Base-by-base conservation (phyloP, 345 rosid genomes). In the Draba incana region DNA sequence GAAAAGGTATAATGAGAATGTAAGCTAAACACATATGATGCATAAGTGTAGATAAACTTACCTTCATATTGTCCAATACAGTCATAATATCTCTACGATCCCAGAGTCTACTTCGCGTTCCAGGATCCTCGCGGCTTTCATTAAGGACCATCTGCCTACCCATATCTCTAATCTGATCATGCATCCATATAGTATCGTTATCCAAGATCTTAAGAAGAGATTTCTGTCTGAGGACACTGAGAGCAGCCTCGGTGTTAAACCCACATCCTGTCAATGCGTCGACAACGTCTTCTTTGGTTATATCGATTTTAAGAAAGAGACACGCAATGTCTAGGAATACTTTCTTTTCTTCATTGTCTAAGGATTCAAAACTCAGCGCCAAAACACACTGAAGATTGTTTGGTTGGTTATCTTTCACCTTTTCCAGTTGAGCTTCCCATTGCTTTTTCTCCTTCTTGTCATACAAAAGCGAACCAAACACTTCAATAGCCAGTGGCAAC, bases 141-240 rank as follows among this genome's bases (percentile, higher is more conserved):
- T 39, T 35, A 7, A 10, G 71, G 42, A 72, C 87, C 11, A 87
- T 81, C 66, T 85, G 81, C 66, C 83, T 82, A 57, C 86, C 98
- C 98, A 92, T 92, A 62, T 92, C 93, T 44, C 77, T 78, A 27
- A 92, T 74, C 55, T 81, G 92, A 78, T 92, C 96, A 67, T 92
- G 98, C 87, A 85, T 83, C 89, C 88, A n/a, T n/a, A n/a, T n/a
- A n/a, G n/a, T n/a, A n/a, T n/a, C n/a, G n/a, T n/a, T n/a, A n/a
- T n/a, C n/a, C n/a, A n/a, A n/a, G 20, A 85, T 62, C 72, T 81
- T 88, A 20, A 92, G 6, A 12, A 92, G 88, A 62, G 86, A 85
- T 79, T 78, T 92, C 41, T 61, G 77, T 10, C 46, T 45, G 2
- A 88, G 92, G 14, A 54, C 81, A 60, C 39, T 63, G 41, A 92